These are phyloP conservation scores for Triticum monococcum DNA, from an alignment of 176 grass and related monocot genomes.

Conservation along the genomic window DNA sequence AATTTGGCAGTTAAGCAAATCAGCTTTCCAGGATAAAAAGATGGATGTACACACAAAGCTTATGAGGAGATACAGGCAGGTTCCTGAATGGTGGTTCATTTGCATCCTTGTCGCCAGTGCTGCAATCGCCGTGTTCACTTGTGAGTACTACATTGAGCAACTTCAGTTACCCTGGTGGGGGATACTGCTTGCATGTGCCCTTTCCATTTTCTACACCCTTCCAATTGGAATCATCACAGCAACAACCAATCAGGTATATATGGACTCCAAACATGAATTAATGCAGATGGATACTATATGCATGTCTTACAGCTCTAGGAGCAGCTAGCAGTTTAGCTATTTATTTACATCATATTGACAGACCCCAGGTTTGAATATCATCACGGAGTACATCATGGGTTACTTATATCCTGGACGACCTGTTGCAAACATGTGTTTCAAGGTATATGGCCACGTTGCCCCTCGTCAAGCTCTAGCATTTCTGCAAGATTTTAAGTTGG, in stretches of 20 bases:
- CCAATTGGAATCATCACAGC: no score
- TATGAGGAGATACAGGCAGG: no score
- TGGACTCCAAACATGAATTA: not conserved
- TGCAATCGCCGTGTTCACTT: no score
- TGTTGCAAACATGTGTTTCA: conserved; percentile 94
- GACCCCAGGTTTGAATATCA: conserved; percentile 84
- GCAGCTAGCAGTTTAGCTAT: not conserved
- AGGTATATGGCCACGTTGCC: conserved; percentile 87
- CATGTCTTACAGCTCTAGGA: not conserved
- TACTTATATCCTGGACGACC: conserved; percentile 80
- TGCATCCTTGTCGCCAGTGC: no score
- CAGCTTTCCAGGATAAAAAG: no score
- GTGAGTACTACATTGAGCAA: no score
- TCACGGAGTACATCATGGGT: conserved; percentile 88
- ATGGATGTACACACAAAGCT: no score
- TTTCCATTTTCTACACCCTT: no score
- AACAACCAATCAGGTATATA: conserved; percentile 6
- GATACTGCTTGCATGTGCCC: no score
- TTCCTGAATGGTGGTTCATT: no score
- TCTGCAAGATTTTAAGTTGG: not conserved
- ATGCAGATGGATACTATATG: not conserved
- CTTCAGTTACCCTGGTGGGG: no score
- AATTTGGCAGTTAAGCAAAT: no score
- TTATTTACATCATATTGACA: conserved; percentile 5
- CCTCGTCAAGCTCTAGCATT: conserved; percentile 69